Evolutionary conservation across 768 basidiomycete species (phyloP).

Genomic region (Agaricus sinodeliciosus): DNA sequence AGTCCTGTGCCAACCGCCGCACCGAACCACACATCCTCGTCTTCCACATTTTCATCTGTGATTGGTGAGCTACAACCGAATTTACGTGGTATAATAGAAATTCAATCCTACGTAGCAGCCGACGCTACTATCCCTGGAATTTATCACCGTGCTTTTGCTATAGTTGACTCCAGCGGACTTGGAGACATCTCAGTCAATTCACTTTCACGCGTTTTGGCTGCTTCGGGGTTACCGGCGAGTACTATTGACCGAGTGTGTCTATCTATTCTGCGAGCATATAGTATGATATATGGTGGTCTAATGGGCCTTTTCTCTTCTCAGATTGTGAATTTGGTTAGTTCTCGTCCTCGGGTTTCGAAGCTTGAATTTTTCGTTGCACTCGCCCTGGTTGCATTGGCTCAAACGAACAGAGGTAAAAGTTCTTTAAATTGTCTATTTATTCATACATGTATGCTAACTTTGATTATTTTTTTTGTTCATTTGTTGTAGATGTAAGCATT

Average conservation of each 20-base stretch:
- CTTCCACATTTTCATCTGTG: slow-evolving; percentile 53
- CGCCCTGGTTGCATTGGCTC: slow-evolving; percentile 81
- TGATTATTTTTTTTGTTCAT: background rate
- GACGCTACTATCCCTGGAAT: slow-evolving; percentile 75
- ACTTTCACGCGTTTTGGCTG: slow-evolving; percentile 71
- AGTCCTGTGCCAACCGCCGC: slow-evolving; percentile 62
- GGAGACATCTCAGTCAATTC: slow-evolving; percentile 82
- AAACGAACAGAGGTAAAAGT: slow-evolving; percentile 63
- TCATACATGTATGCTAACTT: slow-evolving; percentile 7
- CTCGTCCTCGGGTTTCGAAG: slow-evolving; percentile 72
- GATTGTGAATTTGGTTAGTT: slow-evolving; percentile 90
- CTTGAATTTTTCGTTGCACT: slow-evolving; percentile 91
- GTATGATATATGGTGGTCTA: background rate
- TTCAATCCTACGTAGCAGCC: slow-evolving; percentile 32
- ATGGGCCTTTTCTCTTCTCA: slow-evolving; percentile 20
- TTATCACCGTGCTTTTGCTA: slow-evolving; percentile 68
- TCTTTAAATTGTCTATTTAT: too few species aligned
- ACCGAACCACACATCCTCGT: slow-evolving; percentile 36
- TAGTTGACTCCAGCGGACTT: slow-evolving; percentile 61
- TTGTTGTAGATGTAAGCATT: slow-evolving; percentile 59
- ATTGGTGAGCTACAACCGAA: slow-evolving; percentile 42
- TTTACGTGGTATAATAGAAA: background rate
- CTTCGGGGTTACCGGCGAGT: slow-evolving; percentile 73
- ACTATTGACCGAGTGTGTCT: slow-evolving; percentile 70
- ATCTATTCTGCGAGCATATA: background rate